Evolutionary conservation across 1,139 yeast species (phyloP).

Genomic region (Yamadazyma siamensis): DNA sequence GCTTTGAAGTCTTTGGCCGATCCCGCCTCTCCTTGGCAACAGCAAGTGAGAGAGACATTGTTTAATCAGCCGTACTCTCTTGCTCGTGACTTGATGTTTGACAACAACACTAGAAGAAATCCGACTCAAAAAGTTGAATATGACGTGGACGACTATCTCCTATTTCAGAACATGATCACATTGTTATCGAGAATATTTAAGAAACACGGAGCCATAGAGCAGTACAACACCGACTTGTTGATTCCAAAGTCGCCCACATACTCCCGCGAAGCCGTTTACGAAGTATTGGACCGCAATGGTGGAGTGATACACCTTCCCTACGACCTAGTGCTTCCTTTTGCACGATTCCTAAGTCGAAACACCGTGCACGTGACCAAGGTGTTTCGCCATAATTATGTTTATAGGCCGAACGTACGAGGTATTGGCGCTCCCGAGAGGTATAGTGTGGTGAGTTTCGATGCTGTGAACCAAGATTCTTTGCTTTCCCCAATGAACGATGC

Average conservation of each 20-base stretch:
- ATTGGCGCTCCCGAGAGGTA: conserved; percentile 73
- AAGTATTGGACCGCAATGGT: conserved; percentile 81
- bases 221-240: conserved; percentile 48
- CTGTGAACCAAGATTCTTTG: conserved; percentile 50
- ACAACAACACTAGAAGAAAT: conserved; percentile 24
- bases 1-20: conserved; percentile 82
- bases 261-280: conserved; percentile 62
- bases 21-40: conserved; percentile 93
- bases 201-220: conserved; percentile 84
- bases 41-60: conserved; percentile 80
- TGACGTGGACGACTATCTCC: conserved; percentile 35
- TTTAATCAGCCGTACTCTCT: conserved; percentile 80
- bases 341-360: conserved; percentile 70
- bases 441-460: conserved; percentile 84
- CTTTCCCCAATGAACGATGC: conserved; percentile 63
- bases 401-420: conserved; percentile 54
- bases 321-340: conserved; percentile 86
- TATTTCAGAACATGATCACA: conserved; percentile 50
- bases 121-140: conserved; percentile 21
- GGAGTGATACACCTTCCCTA: conserved; percentile 84
- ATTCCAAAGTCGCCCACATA: conserved; percentile 81
- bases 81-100: conserved; percentile 81
- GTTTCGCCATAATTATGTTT: conserved; percentile 77
- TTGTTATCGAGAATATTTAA: conserved; percentile 60
- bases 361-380: conserved; percentile 58